Base-by-base conservation (phyloP, 305 asterid species). In the Plantago lanceolata region DNA sequence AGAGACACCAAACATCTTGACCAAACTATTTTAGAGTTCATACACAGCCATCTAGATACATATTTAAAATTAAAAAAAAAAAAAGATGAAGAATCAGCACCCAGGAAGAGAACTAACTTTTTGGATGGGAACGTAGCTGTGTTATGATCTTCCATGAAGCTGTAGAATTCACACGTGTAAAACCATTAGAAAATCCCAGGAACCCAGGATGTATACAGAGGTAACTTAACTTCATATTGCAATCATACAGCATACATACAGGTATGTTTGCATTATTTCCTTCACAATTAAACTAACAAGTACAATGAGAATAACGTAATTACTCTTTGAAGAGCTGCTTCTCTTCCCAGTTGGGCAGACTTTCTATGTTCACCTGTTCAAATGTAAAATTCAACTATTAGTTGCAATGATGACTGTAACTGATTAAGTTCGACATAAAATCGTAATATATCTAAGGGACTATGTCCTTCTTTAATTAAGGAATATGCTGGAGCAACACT, bases 71-170 rank as follows among this genome's bases (percentile, higher is more conserved):
- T 40, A 37, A 54, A 52, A 61, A 29, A 12, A 33, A 9, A 54
- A 28, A 18, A 57, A n/a, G 19, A 17, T n/a, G 51, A 6, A 59
- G 17, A 45, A 57, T 18, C 28, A 35, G 24, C 31, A 4, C 8
- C 5, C 9, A 0, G 2, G 43, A 17, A 28, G 43, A 35, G 8
- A 40, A 67, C 95, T 84, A 72, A 91, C 96, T 84, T 91, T 78
- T 84, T 93, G 29, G 96, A 87, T 63, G 99, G 96, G 72, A 93
- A 93, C 45, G 99, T 93, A 71, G 92, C 99, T 9, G 99, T 93
- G 64, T 93, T 90, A 81, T 93, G 99, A 76, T 93, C 99, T 81
- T 93, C 99, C 97, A 89, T 89, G 84, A 90, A 93, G 70, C 97
- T 93, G 95, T 77, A 70, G 33, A 73, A 28, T 13, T 7, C 47